A percentile compares a stretch with the other conserved stretches of the same genome.
Conservation (phyloP, 1,139 yeast genomes). For the Arxiozyma slooffiae region DNA sequence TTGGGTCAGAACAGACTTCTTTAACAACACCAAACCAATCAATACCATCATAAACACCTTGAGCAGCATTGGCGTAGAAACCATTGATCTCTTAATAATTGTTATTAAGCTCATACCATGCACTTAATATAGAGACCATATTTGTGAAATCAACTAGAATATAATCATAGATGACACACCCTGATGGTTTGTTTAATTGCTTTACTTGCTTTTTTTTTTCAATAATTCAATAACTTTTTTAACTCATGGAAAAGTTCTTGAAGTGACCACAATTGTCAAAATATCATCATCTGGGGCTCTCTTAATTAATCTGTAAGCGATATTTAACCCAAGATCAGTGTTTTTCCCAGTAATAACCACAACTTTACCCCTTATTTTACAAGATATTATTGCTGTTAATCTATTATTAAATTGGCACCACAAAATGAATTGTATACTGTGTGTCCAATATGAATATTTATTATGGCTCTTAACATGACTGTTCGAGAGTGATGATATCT, state of each 20-base stretch:
- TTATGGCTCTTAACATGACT: too few species aligned
- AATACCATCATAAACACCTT: slow-evolving; percentile 75
- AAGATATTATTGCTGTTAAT: background rate
- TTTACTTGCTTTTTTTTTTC: slow-evolving; percentile 36
- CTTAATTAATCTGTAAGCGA: slow-evolving; percentile 68
- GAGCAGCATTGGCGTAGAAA: slow-evolving; percentile 80
- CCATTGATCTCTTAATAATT: slow-evolving; percentile 62
- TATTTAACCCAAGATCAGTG: slow-evolving; percentile 74
- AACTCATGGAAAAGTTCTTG: slow-evolving; percentile 77
- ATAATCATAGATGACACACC: slow-evolving; percentile 73
- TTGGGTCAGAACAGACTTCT: slow-evolving; percentile 55
- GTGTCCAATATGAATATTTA: background rate
- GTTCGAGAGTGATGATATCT: too few species aligned
- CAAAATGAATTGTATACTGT: too few species aligned
- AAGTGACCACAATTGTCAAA: slow-evolving; percentile 74
- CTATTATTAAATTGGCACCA: background rate
- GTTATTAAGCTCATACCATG: slow-evolving; percentile 57
- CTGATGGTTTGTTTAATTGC: slow-evolving; percentile 32
- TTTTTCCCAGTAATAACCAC: slow-evolving; percentile 58
- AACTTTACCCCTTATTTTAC: slow-evolving; percentile 26
- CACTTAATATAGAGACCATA: slow-evolving; percentile 75
- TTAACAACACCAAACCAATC: slow-evolving; percentile 71
- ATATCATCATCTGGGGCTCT: slow-evolving; percentile 43
- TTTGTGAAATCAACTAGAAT: slow-evolving; percentile 78
- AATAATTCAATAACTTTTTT: slow-evolving; percentile 62